Evolutionary conservation across 2,329 filamentous ascomycete species (phyloP), one percentile per base, ranked within the genome.

Genomic region (Pezicula carpinea): DNA sequence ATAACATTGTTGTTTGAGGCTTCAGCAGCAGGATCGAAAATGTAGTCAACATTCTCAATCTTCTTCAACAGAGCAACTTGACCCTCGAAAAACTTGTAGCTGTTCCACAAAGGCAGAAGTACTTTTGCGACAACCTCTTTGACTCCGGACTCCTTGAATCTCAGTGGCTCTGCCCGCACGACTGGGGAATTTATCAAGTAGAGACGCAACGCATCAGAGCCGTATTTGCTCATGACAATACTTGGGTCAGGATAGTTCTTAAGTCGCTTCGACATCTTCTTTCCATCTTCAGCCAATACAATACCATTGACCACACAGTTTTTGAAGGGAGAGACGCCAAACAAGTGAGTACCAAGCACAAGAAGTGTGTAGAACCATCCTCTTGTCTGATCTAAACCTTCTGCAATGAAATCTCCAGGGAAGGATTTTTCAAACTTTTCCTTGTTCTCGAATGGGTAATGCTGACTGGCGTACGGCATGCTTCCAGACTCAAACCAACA

Each of bases 261-360:
- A 48, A 96, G 75, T 45, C 92, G 82, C 70, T 97, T 97, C 6
- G 90, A 96, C 92, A 97, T 97, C 75, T 97, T 97, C 75, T 96
- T 96, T 47, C 92, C 92, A 61, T 96, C 89, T 64, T 95, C 90
- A 1, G 91, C 91, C 34, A 96, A 77, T 4, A 96, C 90, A 53
- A 96, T 93, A 42, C 91, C 91, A 63, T 95, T 96, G 52, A 96
- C 90, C n/a, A 96, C 88, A 59, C 89, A 95, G 65, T 96, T 96
- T 70, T 93, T 84, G 76, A 96, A 96, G 0, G 92, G 90, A 2
- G 90, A 81, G 31, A 82, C 79, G 36, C 87, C 87, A 59, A 93
- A 95, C 4, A 96, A 76, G 64, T 95, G 88, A 6, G 87, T 93
- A 29, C 91, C 91, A 40, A 97, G 73, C 8, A 96, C 89, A 17